Evolutionary conservation across 1,284 basidiomycete genomes (phyloP).

Genomic region (Pholiota adiposa): DNA sequence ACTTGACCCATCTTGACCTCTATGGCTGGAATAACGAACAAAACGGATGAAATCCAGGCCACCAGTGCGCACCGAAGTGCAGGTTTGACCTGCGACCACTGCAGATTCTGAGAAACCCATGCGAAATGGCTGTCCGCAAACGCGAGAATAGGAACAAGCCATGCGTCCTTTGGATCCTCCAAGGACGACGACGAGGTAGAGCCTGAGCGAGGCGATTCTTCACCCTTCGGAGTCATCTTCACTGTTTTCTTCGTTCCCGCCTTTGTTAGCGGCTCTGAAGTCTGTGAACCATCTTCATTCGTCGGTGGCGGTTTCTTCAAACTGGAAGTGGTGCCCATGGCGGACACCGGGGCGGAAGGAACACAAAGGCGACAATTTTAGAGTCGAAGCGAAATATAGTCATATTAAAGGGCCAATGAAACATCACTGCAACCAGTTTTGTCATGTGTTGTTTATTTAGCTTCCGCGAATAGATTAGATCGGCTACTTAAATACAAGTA

Average conservation of each 20-base stretch:
- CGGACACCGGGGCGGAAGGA: not conserved
- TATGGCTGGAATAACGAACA: constrained; percentile 64
- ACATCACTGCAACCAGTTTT: not conserved
- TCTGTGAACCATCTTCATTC: not conserved
- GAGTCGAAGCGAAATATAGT: not conserved
- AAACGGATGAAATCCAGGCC: constrained; percentile 64
- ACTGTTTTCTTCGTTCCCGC: not conserved
- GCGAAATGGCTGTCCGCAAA: constrained; percentile 29
- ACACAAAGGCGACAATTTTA: not conserved
- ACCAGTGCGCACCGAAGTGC: constrained; percentile 66
- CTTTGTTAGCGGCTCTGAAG: not conserved
- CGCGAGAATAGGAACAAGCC: constrained; percentile 5
- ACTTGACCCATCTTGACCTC: constrained; percentile 65
- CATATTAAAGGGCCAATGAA: not conserved
- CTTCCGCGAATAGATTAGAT: not conserved
- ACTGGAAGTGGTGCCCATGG: not conserved
- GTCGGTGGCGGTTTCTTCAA: not conserved
- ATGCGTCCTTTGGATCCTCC: not conserved
- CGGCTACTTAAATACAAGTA: not conserved
- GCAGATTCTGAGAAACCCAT: constrained; percentile 65
- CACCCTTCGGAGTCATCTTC: not conserved
- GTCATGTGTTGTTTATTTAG: not conserved
- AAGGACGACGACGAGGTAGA: not conserved
- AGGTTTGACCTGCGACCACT: constrained; percentile 65
- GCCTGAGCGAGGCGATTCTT: not conserved